Evolutionary conservation across 2,329 filamentous ascomycete species (phyloP).

Genomic region (Botrytis medusae): DNA sequence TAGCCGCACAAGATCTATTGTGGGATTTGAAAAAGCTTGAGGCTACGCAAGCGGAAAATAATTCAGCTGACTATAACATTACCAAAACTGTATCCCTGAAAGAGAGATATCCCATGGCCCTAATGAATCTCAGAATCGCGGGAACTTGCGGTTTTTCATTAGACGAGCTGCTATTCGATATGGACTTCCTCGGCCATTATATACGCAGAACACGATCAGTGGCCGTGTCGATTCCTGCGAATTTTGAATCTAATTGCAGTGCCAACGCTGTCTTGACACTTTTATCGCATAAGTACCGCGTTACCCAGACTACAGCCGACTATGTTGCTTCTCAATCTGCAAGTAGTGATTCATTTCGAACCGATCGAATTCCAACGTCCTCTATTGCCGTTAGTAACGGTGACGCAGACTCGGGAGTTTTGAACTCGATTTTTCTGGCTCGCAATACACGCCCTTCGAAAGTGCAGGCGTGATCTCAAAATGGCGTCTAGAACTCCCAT

Average conservation of each 20-base stretch:
- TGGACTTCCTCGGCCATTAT: constrained; percentile 23
- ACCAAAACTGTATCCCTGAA: constrained; percentile 13
- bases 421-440: constrained; percentile 38
- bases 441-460: constrained; percentile 44
- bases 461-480: constrained; percentile 40
- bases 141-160: constrained; percentile 18
- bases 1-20: constrained; percentile 19
- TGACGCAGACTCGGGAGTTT: constrained; percentile 40
- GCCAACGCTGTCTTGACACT: constrained; percentile 7
- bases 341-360: constrained; percentile 10
- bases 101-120: constrained; percentile 13
- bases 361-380: constrained; percentile 31
- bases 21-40: constrained; percentile 15
- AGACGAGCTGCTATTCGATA: constrained; percentile 18
- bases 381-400: constrained; percentile 36
- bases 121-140: constrained; percentile 14
- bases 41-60: not conserved
- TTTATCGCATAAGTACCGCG: constrained; percentile 11
- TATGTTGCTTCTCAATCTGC: not conserved
- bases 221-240: constrained; percentile 6
- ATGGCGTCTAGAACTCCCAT: constrained; percentile 41
- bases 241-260: not conserved
- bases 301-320: not conserved
- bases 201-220: constrained; percentile 21
- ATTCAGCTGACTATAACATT: constrained; percentile 18